These are phyloP conservation scores for Neoascochyta sp. DNA, from an alignment of 2,329 filamentous ascomycete genomes.

Conservation along the genomic window DNA sequence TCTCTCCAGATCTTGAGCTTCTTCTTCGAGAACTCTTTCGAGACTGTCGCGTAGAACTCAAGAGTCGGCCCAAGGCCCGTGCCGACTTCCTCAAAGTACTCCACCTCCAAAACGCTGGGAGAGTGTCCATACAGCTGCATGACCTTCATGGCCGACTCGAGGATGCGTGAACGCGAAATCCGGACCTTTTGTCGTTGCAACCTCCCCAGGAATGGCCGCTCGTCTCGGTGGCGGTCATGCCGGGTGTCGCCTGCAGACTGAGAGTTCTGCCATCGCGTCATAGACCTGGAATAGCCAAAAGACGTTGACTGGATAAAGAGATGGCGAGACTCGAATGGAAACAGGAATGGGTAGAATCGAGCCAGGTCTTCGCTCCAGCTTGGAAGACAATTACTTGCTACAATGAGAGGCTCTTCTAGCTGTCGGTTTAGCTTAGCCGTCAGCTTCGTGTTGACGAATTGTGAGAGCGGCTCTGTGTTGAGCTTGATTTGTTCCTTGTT, in stretches of 20 bases:
- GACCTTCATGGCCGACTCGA: conserved; percentile 95
- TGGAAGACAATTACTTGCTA: conserved; percentile 92
- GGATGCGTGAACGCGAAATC: conserved; percentile 87
- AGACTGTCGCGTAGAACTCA: conserved; percentile 97
- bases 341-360: conserved; percentile 90
- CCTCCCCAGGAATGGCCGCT: conserved; percentile 84
- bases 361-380: conserved; percentile 95
- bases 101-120: conserved; percentile 91
- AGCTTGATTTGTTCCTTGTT: conserved; percentile 68
- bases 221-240: conserved; percentile 77
- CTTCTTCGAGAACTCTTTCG: conserved; percentile 95
- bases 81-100: conserved; percentile 98
- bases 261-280: conserved; percentile 94
- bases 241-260: conserved; percentile 77
- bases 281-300: conserved; percentile 94
- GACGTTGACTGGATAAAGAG: conserved; percentile 97
- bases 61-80: conserved; percentile 92
- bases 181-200: conserved; percentile 97
- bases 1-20: conserved; percentile 97
- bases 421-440: conserved; percentile 97
- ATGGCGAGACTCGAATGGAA: conserved; percentile 96
- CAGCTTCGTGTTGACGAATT: conserved; percentile 98
- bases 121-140: conserved; percentile 99
- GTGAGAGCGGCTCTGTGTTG: conserved; percentile 77
- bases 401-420: conserved; percentile 91